Conservation (phyloP, 164 flowering plant species). For the Kalanchoe fedtschenkoi region DNA sequence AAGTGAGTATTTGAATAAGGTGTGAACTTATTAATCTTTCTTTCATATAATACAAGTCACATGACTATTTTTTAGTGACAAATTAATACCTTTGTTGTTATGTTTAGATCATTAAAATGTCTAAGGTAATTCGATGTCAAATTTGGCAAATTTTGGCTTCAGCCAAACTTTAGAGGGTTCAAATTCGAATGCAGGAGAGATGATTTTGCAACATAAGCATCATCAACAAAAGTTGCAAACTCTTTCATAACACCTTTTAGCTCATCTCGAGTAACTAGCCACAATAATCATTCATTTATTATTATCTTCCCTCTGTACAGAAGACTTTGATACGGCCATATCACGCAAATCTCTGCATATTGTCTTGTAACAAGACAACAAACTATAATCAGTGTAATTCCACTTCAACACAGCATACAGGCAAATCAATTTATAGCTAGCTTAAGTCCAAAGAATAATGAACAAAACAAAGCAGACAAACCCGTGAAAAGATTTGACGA, state of each 20-base stretch:
- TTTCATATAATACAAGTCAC: too few relatives aligned
- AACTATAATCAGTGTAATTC: neutral
- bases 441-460: too few relatives aligned
- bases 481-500: too few relatives aligned
- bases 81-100: too few relatives aligned
- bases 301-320: constrained; percentile 28
- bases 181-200: constrained; percentile 38
- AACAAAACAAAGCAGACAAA: too few relatives aligned
- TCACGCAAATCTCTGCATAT: constrained; percentile 54
- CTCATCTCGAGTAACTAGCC: constrained; percentile 39
- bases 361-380: constrained; percentile 39
- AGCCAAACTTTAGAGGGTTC: constrained; percentile 56
- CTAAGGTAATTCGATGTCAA: too few relatives aligned
- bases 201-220: constrained; percentile 53
- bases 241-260: constrained; percentile 34
- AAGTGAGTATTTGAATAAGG: too few relatives aligned
- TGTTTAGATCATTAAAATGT: too few relatives aligned
- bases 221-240: constrained; percentile 58
- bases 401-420: neutral
- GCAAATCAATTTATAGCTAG: neutral
- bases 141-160: too few relatives aligned
- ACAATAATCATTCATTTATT: constrained; percentile 34
- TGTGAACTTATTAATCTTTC: too few relatives aligned
- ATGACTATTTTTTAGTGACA: too few relatives aligned
- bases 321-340: constrained; percentile 35